Percentiles rank a stretch among this genome's conserved stretches.
Conservation (phyloP, 176 grass and related monocot species). For the Rhynchospora pubera region DNA sequence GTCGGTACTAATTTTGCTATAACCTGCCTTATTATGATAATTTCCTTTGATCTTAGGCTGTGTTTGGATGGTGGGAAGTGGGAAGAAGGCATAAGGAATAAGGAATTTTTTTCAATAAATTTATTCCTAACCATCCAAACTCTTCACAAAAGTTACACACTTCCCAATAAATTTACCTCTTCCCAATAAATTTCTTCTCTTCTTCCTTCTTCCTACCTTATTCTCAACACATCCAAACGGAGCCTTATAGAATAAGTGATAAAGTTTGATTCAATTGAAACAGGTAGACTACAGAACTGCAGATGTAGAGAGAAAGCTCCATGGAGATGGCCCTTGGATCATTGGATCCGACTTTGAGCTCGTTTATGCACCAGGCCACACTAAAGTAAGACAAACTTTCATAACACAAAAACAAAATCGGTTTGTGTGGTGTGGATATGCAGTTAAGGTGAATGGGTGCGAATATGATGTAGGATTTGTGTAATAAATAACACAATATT, state of each 20-base stretch:
- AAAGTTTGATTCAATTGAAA: slow-evolving; percentile 7
- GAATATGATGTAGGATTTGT: not conserved
- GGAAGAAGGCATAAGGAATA: too few relatives aligned
- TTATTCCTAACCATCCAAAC: too few relatives aligned
- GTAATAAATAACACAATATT: not conserved
- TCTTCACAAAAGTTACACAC: too few relatives aligned
- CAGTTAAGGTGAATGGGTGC: not conserved
- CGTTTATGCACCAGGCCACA: slow-evolving; percentile 80
- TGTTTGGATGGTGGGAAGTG: too few relatives aligned
- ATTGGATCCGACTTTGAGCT: slow-evolving; percentile 59
- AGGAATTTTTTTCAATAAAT: too few relatives aligned
- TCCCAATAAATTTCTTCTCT: too few relatives aligned
- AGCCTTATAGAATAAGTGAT: not conserved
- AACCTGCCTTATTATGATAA: not conserved
- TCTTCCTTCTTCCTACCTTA: too few relatives aligned
- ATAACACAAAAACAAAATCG: not conserved
- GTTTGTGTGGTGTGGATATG: not conserved
- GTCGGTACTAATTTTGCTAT: not conserved
- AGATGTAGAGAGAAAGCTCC: slow-evolving; percentile 66
- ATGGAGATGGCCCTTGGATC: slow-evolving; percentile 76
- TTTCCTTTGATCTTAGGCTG: too few relatives aligned
- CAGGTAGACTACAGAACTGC: slow-evolving; percentile 51
- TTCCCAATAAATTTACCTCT: too few relatives aligned
- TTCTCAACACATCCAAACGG: too few relatives aligned
- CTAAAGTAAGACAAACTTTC: slow-evolving; percentile 44